A percentile compares a stretch with the other conserved stretches of the same genome.
Conservation (phyloP, 2,329 filamentous ascomycete genomes). For the Tolypocladium sp. region DNA sequence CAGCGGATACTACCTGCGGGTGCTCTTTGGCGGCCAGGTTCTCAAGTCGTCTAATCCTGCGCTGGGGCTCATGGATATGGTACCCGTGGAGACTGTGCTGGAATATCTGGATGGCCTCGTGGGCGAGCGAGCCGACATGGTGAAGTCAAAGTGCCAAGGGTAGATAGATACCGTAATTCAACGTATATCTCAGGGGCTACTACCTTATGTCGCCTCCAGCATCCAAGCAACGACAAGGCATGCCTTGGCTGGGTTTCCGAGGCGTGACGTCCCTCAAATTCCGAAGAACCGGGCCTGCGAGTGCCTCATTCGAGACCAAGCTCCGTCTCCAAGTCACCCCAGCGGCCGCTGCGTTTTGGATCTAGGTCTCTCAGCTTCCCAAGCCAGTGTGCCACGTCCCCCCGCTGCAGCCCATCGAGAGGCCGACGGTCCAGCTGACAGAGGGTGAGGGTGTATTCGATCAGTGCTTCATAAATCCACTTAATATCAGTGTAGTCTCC, state of each 20-base stretch:
- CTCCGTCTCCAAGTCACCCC: conserved; percentile 57
- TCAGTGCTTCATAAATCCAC: conserved; percentile 81
- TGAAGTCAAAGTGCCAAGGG: conserved; percentile 23
- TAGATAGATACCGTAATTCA: not conserved
- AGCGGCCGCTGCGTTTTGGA: conserved; percentile 64
- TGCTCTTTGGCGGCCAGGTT: conserved; percentile 62
- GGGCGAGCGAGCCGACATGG: conserved; percentile 38
- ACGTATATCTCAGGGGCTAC: not conserved
- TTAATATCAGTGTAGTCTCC: conserved; percentile 55
- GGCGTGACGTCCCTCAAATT: not conserved
- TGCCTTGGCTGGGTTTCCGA: not conserved
- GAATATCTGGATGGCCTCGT: conserved; percentile 65
- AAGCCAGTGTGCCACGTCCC: conserved; percentile 49
- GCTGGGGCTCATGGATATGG: conserved; percentile 62
- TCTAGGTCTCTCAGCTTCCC: conserved; percentile 59
- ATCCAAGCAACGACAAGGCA: not conserved
- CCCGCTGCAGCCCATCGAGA: conserved; percentile 28
- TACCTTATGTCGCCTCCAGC: not conserved
- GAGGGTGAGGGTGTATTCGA: conserved; percentile 62
- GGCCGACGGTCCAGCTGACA: conserved; percentile 39
- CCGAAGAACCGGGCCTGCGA: not conserved
- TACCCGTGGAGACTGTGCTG: conserved; percentile 55
- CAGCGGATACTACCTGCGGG: conserved; percentile 45
- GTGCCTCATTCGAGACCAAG: conserved; percentile 10
- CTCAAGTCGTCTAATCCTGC: conserved; percentile 58